A percentile compares a stretch with the other conserved stretches of the same genome.
Evolutionary conservation across 495 filamentous ascomycete genomes (phyloP).

Genomic region (Friedmanniomyces endolithicus): DNA sequence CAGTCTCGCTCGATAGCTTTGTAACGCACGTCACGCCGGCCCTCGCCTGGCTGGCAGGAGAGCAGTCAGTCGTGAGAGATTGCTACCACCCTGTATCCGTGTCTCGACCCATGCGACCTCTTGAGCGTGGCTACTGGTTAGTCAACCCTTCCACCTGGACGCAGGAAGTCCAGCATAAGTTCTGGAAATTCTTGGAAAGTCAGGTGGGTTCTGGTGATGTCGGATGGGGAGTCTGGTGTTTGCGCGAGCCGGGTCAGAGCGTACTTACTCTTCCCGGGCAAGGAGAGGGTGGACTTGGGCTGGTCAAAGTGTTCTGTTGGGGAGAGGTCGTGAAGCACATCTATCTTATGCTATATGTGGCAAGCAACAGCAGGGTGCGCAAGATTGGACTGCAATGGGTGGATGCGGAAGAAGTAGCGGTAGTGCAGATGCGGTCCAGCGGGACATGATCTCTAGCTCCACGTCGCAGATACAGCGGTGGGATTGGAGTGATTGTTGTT

Average conservation of each 20-base stretch:
- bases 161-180: slow-evolving; percentile 4
- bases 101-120: slow-evolving; percentile 7
- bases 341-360: slow-evolving; percentile 20
- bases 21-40: slow-evolving; percentile 11
- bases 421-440: slow-evolving; percentile 17
- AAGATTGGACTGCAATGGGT: slow-evolving; percentile 17
- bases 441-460: neutral
- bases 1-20: neutral
- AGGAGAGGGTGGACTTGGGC: slow-evolving; percentile 2
- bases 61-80: neutral
- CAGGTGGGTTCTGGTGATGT: slow-evolving; percentile 7
- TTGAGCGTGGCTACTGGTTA: slow-evolving; percentile 22
- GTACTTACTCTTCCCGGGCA: neutral
- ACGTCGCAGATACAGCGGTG: slow-evolving; percentile 12
- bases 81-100: slow-evolving; percentile 10
- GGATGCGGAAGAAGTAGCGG: slow-evolving; percentile 13
- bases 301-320: slow-evolving; percentile 23
- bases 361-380: slow-evolving; percentile 15
- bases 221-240: slow-evolving; percentile 22
- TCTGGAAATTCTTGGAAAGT: slow-evolving; percentile 18
- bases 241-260: neutral
- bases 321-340: slow-evolving; percentile 23
- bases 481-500: slow-evolving; percentile 20
- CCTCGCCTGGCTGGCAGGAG: slow-evolving; percentile 6
- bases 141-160: slow-evolving; percentile 13